These are phyloP conservation scores for Botryotinia narcissicola DNA, from an alignment of 2,329 filamentous ascomycete species.

Conservation along the genomic window DNA sequence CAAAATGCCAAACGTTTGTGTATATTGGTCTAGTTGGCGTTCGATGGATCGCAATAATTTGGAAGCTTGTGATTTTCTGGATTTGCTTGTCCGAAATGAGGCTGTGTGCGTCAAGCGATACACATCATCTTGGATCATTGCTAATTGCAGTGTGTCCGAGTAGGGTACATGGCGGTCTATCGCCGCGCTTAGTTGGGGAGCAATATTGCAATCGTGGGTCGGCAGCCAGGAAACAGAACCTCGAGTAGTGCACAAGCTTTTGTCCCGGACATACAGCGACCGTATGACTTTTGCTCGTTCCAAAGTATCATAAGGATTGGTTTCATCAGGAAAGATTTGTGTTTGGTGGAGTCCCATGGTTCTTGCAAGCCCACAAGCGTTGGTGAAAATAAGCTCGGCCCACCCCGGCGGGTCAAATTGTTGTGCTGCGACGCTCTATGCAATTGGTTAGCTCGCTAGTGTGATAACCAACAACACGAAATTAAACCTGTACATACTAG, in stretches of 20 bases:
- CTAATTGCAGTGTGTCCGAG: neutral
- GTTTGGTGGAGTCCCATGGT: slow-evolving; percentile 16
- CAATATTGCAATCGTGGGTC: slow-evolving; percentile 15
- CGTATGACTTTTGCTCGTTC: slow-evolving; percentile 18
- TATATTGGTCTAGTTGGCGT: neutral
- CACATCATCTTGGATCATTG: slow-evolving; percentile 6
- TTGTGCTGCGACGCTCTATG: slow-evolving; percentile 19
- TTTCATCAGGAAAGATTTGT: slow-evolving; percentile 15
- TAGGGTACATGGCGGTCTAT: neutral
- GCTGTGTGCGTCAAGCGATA: neutral
- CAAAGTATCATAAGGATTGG: slow-evolving; percentile 5
- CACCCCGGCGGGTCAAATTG: slow-evolving; percentile 19
- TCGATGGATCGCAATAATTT: neutral
- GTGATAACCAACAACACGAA: neutral
- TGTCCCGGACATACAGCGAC: slow-evolving; percentile 15
- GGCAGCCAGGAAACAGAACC: slow-evolving; percentile 20
- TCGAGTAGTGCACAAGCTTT: slow-evolving; percentile 19
- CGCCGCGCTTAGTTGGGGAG: neutral
- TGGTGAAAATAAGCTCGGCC: slow-evolving; percentile 19
- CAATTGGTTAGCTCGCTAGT: slow-evolving; percentile 3
- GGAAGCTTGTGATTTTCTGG: neutral
- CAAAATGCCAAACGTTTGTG: neutral
- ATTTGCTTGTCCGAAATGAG: neutral
- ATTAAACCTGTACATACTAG: slow-evolving; percentile 8
- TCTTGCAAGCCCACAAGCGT: slow-evolving; percentile 19